Conservation (phyloP, 1,284 basidiomycete species). For the Sporisorium graminicola region DNA sequence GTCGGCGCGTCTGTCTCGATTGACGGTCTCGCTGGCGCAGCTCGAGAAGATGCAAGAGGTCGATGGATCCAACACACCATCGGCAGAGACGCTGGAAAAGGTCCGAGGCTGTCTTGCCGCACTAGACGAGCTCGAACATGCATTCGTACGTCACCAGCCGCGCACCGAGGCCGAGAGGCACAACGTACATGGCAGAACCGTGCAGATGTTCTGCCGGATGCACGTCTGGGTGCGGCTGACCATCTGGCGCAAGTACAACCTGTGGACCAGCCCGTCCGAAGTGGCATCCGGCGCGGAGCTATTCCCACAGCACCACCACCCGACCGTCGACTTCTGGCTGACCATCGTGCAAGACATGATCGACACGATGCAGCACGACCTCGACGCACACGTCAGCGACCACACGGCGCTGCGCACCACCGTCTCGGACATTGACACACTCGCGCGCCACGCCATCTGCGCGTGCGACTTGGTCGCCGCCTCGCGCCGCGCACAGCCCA, state of each 20-base stretch:
- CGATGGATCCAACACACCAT: slow-evolving; percentile 8
- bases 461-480: slow-evolving; percentile 31
- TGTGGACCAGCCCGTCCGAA: slow-evolving; percentile 22
- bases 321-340: slow-evolving; percentile 48
- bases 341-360: slow-evolving; percentile 34
- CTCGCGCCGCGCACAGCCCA: slow-evolving; percentile 7
- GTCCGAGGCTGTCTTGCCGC: slow-evolving; percentile 16
- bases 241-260: slow-evolving; percentile 47
- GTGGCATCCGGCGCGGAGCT: not conserved
- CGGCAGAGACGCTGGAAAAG: slow-evolving; percentile 21
- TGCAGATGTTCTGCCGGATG: slow-evolving; percentile 54
- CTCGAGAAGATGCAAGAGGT: slow-evolving; percentile 32
- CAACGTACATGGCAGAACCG: slow-evolving; percentile 38
- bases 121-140: slow-evolving; percentile 35
- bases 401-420: slow-evolving; percentile 19
- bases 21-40: slow-evolving; percentile 26
- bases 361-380: slow-evolving; percentile 24
- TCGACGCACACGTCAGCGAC: slow-evolving; percentile 38
- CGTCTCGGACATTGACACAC: slow-evolving; percentile 32
- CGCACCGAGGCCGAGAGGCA: slow-evolving; percentile 30
- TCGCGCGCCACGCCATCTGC: slow-evolving; percentile 28
- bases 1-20: slow-evolving; percentile 34
- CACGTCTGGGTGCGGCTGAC: slow-evolving; percentile 52
- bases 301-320: slow-evolving; percentile 32
- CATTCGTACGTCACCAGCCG: slow-evolving; percentile 45